Evolutionary conservation across 2,329 filamentous ascomycete genomes (phyloP).

Genomic region (Dothiorella sarmentorum): DNA sequence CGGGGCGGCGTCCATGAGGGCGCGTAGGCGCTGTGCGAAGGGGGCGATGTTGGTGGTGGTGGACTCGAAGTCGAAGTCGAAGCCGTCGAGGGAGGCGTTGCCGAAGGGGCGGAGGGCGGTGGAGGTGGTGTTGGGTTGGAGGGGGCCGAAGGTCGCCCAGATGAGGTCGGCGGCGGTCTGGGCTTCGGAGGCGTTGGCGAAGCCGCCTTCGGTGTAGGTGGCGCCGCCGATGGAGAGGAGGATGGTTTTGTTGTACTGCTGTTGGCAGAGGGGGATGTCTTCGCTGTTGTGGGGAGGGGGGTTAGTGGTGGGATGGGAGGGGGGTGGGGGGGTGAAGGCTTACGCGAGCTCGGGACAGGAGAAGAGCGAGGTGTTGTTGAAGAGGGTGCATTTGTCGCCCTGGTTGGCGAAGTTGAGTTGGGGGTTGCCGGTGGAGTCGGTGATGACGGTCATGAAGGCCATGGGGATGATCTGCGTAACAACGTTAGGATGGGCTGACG

Average conservation of each 20-base stretch:
- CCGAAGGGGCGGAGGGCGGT: slow-evolving; percentile 63
- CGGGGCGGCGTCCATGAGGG: slow-evolving; percentile 49
- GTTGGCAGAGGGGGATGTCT: slow-evolving; percentile 59
- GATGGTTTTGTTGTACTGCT: slow-evolving; percentile 63
- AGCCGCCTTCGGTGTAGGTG: slow-evolving; percentile 67
- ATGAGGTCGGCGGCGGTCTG: slow-evolving; percentile 55
- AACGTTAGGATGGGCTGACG: background rate
- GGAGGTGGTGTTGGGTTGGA: slow-evolving; percentile 38
- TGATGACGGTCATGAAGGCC: slow-evolving; percentile 60
- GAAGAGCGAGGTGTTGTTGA: slow-evolving; percentile 56
- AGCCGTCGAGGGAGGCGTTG: slow-evolving; percentile 64
- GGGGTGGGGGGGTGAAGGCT: slow-evolving; percentile 23
- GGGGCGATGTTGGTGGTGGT: slow-evolving; percentile 56
- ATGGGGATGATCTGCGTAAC: slow-evolving; percentile 54
- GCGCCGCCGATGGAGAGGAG: slow-evolving; percentile 69
- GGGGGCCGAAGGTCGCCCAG: slow-evolving; percentile 69
- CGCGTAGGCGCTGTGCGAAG: slow-evolving; percentile 58
- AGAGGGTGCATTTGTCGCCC: slow-evolving; percentile 58
- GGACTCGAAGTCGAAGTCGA: slow-evolving; percentile 73
- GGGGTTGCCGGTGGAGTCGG: slow-evolving; percentile 47
- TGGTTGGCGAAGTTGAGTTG: slow-evolving; percentile 64
- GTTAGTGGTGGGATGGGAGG: background rate
- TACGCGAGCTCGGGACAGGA: slow-evolving; percentile 65
- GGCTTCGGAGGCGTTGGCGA: slow-evolving; percentile 35
- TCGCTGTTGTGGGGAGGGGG: slow-evolving; percentile 27